Evolutionary conservation across 73 alveolate species (phyloP), one percentile per base, ranked within the genome.

Genomic region (Paramecium tetraurelia): DNA sequence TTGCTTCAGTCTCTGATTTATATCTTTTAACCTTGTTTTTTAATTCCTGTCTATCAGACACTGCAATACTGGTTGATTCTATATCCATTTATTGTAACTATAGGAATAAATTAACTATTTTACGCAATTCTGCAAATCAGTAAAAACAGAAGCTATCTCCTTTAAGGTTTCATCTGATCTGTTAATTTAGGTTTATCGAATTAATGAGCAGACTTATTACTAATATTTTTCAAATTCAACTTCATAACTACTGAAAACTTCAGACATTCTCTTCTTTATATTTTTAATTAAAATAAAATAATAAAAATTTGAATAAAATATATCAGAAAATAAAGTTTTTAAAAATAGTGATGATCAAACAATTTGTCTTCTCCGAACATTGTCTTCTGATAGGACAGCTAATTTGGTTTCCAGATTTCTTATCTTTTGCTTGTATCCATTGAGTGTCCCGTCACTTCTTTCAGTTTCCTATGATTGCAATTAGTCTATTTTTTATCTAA

Each of bases 401-500:
- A 63, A 33, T 63, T 63, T 63, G 4, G 84, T 63, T 63, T 63
- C 84, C 12, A 63, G n/a, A 8, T 63, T 63, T 33, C 84, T 27
- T 63, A 63, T 63, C 29, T 63, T 63, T 20, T 63, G 24, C 31
- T 63, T 63, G 9, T 63, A 63, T 63, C 84, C 84, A 63, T 63
- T 27, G 7, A 63, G 6, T 22, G 84, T 48, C 9, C 84, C 84
- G 1, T 63, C 84, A 63, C 84, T 63, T 63, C 84, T 63, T 63
- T 63, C 86, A n/a, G 86, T 72, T 40, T 72, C 86, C n/a, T 72
- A 38, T 72, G 86, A 72, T 35, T 72, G 20, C 9, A 72, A 40
- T 72, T 72, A 18, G 40, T 72, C 86, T 14, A 72, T 72, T 38
- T 72, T 72, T 18, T 29, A 36, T 72, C 38, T 72, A 20, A 72